Percentiles rank a stretch among this genome's conserved stretches.
Evolutionary conservation across 805 yeast genomes (phyloP).

Genomic region (Myxozyma melibiosi): DNA sequence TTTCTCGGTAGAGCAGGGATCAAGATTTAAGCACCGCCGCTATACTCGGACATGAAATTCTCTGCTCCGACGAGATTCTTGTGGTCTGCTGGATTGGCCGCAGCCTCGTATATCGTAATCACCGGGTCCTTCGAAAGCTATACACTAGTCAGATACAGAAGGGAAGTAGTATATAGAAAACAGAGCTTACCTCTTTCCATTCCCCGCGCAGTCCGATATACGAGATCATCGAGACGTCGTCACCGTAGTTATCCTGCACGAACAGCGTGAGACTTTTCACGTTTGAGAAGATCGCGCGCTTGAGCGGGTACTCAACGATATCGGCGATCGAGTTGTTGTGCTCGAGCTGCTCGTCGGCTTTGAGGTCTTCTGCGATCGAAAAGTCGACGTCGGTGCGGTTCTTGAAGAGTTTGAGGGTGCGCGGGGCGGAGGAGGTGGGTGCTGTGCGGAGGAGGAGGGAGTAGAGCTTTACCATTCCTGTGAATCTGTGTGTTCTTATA

Average conservation of each 20-base stretch:
- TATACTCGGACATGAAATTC: slow-evolving; percentile 13
- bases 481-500: slow-evolving; percentile 51
- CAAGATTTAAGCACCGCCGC: background rate
- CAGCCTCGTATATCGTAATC: slow-evolving; percentile 79
- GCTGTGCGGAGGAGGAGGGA: slow-evolving; percentile 71
- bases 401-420: slow-evolving; percentile 67
- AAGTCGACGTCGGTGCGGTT: slow-evolving; percentile 74
- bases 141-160: background rate
- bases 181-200: slow-evolving; percentile 38
- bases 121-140: slow-evolving; percentile 65
- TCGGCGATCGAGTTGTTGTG: slow-evolving; percentile 62
- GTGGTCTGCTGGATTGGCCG: slow-evolving; percentile 92
- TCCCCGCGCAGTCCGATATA: slow-evolving; percentile 78
- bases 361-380: slow-evolving; percentile 54
- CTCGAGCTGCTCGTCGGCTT: slow-evolving; percentile 50
- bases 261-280: slow-evolving; percentile 68
- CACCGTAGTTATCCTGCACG: slow-evolving; percentile 66
- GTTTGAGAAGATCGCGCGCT: slow-evolving; percentile 72
- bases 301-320: slow-evolving; percentile 80
- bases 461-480: slow-evolving; percentile 70
- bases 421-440: slow-evolving; percentile 65
- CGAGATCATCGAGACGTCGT: slow-evolving; percentile 58
- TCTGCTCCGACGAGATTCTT: slow-evolving; percentile 42
- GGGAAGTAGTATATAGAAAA: slow-evolving; percentile 8
- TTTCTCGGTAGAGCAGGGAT: too few species aligned